These are phyloP conservation scores for Combretum micranthum DNA, from an alignment of 345 rosid genomes.

Conservation along the genomic window DNA sequence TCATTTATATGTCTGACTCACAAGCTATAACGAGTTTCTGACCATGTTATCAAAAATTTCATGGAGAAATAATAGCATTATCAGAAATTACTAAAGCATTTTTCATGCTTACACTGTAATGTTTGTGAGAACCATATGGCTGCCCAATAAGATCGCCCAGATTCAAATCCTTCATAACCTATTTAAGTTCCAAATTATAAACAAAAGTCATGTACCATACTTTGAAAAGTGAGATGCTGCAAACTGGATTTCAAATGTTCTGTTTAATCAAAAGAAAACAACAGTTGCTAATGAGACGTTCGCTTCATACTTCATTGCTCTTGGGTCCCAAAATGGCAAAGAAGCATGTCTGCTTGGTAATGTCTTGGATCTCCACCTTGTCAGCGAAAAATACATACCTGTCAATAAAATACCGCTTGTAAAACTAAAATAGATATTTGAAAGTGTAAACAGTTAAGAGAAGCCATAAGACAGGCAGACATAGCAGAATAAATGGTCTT, in stretches of 20 bases:
- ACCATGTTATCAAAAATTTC: too few relatives aligned
- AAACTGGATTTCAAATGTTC: too few relatives aligned
- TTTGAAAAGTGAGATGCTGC: constrained; percentile 10
- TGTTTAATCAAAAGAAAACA: too few relatives aligned
- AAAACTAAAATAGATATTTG: neutral
- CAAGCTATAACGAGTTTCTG: too few relatives aligned
- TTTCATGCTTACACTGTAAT: constrained; percentile 57
- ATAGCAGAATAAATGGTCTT: too few relatives aligned
- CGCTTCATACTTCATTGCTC: constrained; percentile 49
- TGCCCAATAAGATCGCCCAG: constrained; percentile 70
- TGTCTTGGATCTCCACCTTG: constrained; percentile 75
- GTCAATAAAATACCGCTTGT: too few relatives aligned
- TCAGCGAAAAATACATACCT: constrained; percentile 89
- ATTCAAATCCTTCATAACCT: constrained; percentile 65
- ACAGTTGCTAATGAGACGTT: neutral
- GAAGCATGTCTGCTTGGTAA: constrained; percentile 73
- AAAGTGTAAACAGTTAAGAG: neutral
- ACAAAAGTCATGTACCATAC: constrained; percentile 6
- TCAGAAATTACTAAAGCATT: neutral
- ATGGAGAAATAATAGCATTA: neutral
- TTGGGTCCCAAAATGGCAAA: constrained; percentile 62
- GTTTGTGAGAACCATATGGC: constrained; percentile 68
- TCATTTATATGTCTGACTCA: too few relatives aligned
- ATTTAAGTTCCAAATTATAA: constrained; percentile 19
- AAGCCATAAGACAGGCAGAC: too few relatives aligned